These are phyloP conservation scores for Epithemia pelagica DNA, from an alignment of 108 stramenopile genomes.

Conservation along the genomic window DNA sequence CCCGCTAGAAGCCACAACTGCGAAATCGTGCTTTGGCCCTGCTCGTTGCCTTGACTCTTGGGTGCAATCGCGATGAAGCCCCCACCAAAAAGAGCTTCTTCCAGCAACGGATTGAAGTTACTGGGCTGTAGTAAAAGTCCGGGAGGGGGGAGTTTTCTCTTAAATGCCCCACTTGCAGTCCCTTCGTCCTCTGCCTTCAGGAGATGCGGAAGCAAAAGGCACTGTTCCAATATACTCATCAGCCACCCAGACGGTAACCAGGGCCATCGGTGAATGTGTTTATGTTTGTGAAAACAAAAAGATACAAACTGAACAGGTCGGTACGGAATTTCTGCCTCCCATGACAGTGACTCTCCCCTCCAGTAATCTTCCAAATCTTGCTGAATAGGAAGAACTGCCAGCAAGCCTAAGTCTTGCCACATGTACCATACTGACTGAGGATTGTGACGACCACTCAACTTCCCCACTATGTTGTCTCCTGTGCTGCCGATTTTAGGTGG, in stretches of 20 bases:
- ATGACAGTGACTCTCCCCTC: constrained; percentile 18
- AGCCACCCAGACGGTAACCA: constrained; percentile 17
- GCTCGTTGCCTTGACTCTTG: not conserved
- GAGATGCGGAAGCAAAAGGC: constrained; percentile 13
- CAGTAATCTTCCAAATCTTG: constrained; percentile 34
- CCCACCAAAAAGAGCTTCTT: constrained; percentile 15
- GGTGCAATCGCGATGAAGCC: not conserved
- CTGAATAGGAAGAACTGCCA: constrained; percentile 24
- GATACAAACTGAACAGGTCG: constrained; percentile 4
- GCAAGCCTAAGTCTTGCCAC: constrained; percentile 47
- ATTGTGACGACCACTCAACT: constrained; percentile 2
- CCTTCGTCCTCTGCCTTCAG: constrained; percentile 11
- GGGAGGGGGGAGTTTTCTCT: not conserved
- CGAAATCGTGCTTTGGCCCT: constrained; percentile 16
- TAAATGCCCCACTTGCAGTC: not conserved
- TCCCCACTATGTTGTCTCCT: not conserved
- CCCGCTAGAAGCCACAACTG: constrained; percentile 41
- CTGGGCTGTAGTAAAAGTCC: constrained; percentile 17
- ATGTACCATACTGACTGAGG: constrained; percentile 37
- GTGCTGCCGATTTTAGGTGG: constrained; percentile 8
- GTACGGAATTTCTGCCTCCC: constrained; percentile 1
- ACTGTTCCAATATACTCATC: constrained; percentile 7
- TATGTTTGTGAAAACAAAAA: constrained; percentile 4
- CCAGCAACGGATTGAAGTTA: constrained; percentile 34
- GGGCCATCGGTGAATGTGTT: constrained; percentile 8